Evolutionary conservation across 2,329 filamentous ascomycete species (phyloP).

Genomic region (Dothideomycetes sp.): DNA sequence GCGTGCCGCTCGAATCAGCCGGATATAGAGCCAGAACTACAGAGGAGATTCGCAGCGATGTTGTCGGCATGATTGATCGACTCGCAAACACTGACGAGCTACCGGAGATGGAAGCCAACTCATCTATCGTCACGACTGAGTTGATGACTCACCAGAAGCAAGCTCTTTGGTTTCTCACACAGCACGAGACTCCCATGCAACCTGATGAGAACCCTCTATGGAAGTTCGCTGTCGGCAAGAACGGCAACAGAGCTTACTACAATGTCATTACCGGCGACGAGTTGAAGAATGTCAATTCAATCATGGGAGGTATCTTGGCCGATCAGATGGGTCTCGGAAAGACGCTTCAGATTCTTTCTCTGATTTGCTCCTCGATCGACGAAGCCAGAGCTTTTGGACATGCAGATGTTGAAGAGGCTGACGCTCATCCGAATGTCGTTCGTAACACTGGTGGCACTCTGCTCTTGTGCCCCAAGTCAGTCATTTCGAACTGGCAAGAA

Average conservation of each 20-base stretch:
- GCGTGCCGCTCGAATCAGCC: not conserved
- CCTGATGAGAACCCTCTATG: constrained; percentile 48
- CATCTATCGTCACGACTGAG: constrained; percentile 51
- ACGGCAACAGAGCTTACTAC: constrained; percentile 56
- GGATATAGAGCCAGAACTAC: constrained; percentile 51
- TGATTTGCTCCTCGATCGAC: constrained; percentile 58
- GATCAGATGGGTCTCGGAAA: constrained; percentile 46
- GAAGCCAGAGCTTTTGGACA: constrained; percentile 55
- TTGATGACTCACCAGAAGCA: constrained; percentile 84
- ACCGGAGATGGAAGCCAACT: constrained; percentile 59
- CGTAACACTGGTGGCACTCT: constrained; percentile 72
- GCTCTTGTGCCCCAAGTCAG: constrained; percentile 80
- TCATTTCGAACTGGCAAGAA: constrained; percentile 87
- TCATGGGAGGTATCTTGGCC: constrained; percentile 39
- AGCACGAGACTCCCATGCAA: constrained; percentile 55
- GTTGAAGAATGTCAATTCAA: constrained; percentile 26
- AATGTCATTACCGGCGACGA: constrained; percentile 78
- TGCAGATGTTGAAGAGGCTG: constrained; percentile 31
- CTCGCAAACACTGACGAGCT: constrained; percentile 68
- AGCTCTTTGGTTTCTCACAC: constrained; percentile 75
- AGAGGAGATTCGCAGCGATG: constrained; percentile 79
- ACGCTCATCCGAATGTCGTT: constrained; percentile 34
- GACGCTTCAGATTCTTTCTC: constrained; percentile 67
- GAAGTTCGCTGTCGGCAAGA: constrained; percentile 51
- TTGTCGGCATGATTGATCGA: constrained; percentile 79